Evolutionary conservation across 2,329 filamentous ascomycete species (phyloP).

Genomic region (Aspergillus uvarum): DNA sequence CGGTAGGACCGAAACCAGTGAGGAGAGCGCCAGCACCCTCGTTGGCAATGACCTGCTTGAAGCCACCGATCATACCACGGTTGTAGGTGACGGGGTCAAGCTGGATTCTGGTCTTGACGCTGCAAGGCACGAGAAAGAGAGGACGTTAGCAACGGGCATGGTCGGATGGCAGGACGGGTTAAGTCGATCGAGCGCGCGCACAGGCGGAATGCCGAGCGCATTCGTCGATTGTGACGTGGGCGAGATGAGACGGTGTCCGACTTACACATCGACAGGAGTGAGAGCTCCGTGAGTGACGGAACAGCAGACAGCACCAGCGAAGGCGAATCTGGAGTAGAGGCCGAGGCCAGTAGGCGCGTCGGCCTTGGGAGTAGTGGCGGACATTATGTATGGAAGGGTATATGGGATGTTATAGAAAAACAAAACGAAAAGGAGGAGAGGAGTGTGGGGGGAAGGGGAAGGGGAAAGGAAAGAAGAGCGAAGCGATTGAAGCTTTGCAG

Average conservation of each 20-base stretch:
- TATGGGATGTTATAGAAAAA: slow-evolving; percentile 20
- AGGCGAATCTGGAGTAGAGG: slow-evolving; percentile 94
- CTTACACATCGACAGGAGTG: slow-evolving; percentile 99
- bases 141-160: slow-evolving; percentile 15
- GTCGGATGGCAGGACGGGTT: background rate
- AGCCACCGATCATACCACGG: slow-evolving; percentile 79
- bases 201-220: slow-evolving; percentile 20
- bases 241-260: slow-evolving; percentile 40
- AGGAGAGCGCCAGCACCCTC: slow-evolving; percentile 84
- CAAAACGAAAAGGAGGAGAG: slow-evolving; percentile 12
- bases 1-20: slow-evolving; percentile 82
- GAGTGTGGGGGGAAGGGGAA: slow-evolving; percentile 15
- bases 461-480: slow-evolving; percentile 12
- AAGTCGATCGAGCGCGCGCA: slow-evolving; percentile 5
- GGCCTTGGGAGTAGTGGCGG: slow-evolving; percentile 33
- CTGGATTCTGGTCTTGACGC: slow-evolving; percentile 95
- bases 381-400: slow-evolving; percentile 33
- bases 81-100: slow-evolving; percentile 89
- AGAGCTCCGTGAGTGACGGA: slow-evolving; percentile 95
- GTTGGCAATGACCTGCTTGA: slow-evolving; percentile 78
- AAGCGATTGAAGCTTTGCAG: slow-evolving; percentile 23
- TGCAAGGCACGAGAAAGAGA: slow-evolving; percentile 43
- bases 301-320: slow-evolving; percentile 97
- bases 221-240: background rate
- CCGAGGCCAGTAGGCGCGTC: slow-evolving; percentile 59